These are phyloP conservation scores for Camellia granthamiana DNA, from an alignment of 148 eudicot species.

Conservation along the genomic window DNA sequence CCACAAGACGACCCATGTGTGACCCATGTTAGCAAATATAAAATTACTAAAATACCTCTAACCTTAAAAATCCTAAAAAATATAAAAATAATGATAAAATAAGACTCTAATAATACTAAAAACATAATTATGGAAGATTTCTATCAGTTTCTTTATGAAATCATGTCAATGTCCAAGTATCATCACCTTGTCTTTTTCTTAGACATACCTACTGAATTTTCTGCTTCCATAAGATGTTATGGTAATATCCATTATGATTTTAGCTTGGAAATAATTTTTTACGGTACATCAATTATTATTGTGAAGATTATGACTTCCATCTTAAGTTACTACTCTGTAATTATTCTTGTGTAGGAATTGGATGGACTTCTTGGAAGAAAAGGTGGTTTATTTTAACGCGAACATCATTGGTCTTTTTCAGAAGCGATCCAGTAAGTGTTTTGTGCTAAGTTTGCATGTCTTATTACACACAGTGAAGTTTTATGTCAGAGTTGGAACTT, in stretches of 20 bases:
- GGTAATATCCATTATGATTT: background rate
- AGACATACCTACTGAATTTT: background rate
- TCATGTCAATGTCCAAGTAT: no score
- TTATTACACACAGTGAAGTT: background rate
- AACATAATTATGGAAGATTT: no score
- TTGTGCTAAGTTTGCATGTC: background rate
- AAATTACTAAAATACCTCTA: no score
- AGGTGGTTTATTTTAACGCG: conserved; percentile 95
- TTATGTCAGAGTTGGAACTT: background rate
- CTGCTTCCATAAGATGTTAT: background rate
- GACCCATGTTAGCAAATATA: no score
- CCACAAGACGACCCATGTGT: no score
- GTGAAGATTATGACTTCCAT: background rate
- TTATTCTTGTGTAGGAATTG: conserved; percentile 64
- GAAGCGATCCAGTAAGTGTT: conserved; percentile 93
- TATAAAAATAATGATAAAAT: no score
- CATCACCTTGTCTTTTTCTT: background rate
- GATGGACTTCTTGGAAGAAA: conserved; percentile 99
- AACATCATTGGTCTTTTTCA: conserved; percentile 87
- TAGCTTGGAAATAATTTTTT: background rate
- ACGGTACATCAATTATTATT: background rate
- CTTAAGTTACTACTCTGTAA: background rate
- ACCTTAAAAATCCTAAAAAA: no score
- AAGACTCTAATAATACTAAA: no score
- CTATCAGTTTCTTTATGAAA: no score